Conservation (phyloP, 257 asterid species). For the Linaria vulgaris region DNA sequence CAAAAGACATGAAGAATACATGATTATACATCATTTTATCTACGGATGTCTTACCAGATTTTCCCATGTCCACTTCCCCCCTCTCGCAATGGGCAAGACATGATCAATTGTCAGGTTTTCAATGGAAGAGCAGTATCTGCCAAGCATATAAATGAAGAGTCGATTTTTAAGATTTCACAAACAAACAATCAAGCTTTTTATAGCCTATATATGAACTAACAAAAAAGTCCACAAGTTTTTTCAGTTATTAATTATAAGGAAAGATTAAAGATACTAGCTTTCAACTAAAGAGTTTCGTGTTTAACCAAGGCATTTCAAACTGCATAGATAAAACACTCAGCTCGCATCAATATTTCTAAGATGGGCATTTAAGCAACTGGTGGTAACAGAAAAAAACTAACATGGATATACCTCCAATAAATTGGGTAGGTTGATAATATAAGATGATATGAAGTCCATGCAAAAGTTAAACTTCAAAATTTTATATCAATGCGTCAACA, state of each 20-base stretch:
- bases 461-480: too few species aligned
- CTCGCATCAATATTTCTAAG: too few species aligned
- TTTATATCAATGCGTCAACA: too few species aligned
- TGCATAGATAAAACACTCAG: too few species aligned
- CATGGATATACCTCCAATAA: too few species aligned
- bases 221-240: background rate
- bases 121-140: slow-evolving; percentile 71
- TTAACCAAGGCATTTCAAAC: background rate
- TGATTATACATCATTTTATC: background rate
- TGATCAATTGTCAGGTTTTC: slow-evolving; percentile 88
- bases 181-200: background rate
- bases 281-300: too few species aligned
- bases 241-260: too few species aligned
- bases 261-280: background rate
- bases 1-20: slow-evolving; percentile 4
- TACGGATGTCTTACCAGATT: slow-evolving; percentile 55
- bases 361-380: too few species aligned
- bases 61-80: slow-evolving; percentile 97
- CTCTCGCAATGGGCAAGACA: slow-evolving; percentile 75
- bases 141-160: slow-evolving; percentile 20
- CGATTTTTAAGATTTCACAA: slow-evolving; percentile 4
- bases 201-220: background rate
- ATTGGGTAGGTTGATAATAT: too few species aligned
- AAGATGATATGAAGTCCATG: too few species aligned
- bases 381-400: too few species aligned